A percentile compares a stretch with the other conserved stretches of the same genome.
These are phyloP conservation scores for Penicillium lividum DNA, from an alignment of 495 filamentous ascomycete species.

Conservation along the genomic window DNA sequence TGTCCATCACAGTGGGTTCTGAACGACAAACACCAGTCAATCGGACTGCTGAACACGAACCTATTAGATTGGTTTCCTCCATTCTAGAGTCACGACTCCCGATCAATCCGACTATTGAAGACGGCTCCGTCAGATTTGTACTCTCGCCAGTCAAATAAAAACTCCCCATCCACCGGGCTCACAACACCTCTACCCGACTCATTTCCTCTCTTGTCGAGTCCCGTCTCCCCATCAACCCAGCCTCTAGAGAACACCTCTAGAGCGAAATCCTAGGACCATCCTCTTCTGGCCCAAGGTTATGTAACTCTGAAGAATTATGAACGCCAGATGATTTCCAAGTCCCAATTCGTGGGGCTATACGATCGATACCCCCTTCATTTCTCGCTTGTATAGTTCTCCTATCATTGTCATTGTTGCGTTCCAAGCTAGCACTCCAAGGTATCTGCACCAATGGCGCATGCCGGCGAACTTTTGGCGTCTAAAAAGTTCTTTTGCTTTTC, in stretches of 20 bases:
- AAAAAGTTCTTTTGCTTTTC: constrained; percentile 26
- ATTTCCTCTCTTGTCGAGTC: constrained; percentile 4
- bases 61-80: not conserved
- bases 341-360: constrained; percentile 21
- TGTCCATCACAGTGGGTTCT: not conserved
- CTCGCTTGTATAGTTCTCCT: constrained; percentile 32
- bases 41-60: not conserved
- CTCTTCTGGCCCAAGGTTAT: constrained; percentile 10
- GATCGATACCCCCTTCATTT: constrained; percentile 36
- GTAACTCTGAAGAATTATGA: constrained; percentile 6
- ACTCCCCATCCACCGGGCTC: not conserved
- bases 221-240: constrained; percentile 36
- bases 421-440: constrained; percentile 25
- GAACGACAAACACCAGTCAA: not conserved
- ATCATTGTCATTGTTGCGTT: constrained; percentile 28
- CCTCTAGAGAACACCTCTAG: constrained; percentile 8
- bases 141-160: not conserved
- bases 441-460: constrained; percentile 27
- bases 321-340: constrained; percentile 24
- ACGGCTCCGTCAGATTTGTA: not conserved
- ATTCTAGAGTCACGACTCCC: not conserved
- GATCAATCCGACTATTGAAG: constrained; percentile 12
- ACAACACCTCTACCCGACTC: not conserved
- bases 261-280: not conserved
- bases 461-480: constrained; percentile 30